phyloP scores from a whole-genome alignment of 176 grass and related monocot genomes.

The Zea luxurians region DNA sequence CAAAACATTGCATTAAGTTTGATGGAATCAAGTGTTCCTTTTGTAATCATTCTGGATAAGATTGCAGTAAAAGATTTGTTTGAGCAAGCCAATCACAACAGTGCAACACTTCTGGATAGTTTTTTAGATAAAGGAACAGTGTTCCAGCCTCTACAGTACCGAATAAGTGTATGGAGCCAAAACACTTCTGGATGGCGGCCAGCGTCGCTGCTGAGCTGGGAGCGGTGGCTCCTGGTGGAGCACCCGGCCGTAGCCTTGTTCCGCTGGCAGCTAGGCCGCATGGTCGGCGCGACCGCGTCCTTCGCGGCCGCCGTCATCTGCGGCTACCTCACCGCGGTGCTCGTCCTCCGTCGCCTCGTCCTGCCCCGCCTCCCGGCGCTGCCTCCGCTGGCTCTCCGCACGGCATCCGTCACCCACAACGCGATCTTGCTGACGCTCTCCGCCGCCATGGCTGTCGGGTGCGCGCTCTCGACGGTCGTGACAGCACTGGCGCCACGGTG shows the following conservation, averaged over 20 bases:
- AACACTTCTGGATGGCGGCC: conserved; percentile 26
- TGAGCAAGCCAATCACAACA: conserved; percentile 15
- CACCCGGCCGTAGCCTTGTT: conserved; percentile 64
- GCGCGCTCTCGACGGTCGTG: conserved; percentile 53
- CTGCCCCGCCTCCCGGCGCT: conserved; percentile 53
- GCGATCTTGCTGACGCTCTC: conserved; percentile 64
- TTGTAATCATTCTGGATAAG: conserved; percentile 1
- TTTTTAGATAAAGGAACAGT: too few species aligned
- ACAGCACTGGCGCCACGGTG: conserved; percentile 9
- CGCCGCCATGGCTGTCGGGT: conserved; percentile 67
- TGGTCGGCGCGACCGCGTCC: conserved; percentile 51
- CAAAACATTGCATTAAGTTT: not conserved
- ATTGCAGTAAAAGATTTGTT: not conserved
- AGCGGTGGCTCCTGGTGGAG: conserved; percentile 69
- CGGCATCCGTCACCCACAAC: conserved; percentile 76
- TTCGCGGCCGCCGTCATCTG: conserved; percentile 46
- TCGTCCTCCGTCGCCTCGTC: conserved; percentile 61
- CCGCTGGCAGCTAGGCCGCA: conserved; percentile 60
- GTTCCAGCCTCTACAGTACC: too few species aligned
- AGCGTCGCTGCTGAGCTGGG: conserved; percentile 27
- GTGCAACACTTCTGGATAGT: not conserved
- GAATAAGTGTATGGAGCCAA: too few species aligned
- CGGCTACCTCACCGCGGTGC: conserved; percentile 66
- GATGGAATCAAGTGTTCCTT: not conserved
- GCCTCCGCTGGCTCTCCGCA: conserved; percentile 36